Base-by-base conservation (phyloP, 2,329 filamentous ascomycete genomes). In the Phoma sp. region DNA sequence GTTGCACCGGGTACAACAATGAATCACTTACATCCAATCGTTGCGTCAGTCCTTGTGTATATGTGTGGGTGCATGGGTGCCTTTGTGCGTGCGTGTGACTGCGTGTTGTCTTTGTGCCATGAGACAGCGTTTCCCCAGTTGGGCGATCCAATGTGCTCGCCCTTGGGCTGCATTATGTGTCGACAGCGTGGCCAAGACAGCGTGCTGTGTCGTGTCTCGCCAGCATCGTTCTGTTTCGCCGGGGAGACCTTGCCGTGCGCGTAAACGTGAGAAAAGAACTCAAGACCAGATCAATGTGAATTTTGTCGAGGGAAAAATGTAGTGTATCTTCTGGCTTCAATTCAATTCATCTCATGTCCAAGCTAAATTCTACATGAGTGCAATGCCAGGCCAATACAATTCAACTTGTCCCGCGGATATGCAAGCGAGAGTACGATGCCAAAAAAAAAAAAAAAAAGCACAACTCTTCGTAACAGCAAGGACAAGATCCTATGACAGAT, bases 1-100 rank as follows among this genome's bases (percentile, higher is more conserved):
- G 47, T 55, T 45, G 55, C 61, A 51, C 61, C 45, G 57, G 37
- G 47, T 53, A 35, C 32, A 32, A 29, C 39, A 41, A 57, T 58
- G 41, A 61, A 64, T 43, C 53, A 50, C 35, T 44, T 51, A 51
- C 40, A 49, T 52, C 59, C 59, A 62, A 57, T 57, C 45, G 57
- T 17, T 21, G 22, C 37, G 35, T 29, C 31, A 19, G 19, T 21
- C 33, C 6, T n/a, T 21, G 7, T 46, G 41, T 29, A 10, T 29
- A 10, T 25, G 12, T 29, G 17, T 17, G 17, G 10, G 21, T 21
- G 27, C 33, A 37, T 29, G 33, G 17, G 24, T 24, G 31, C 7
- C 17, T 17, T 17, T 17, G 17, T 17, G 12, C 39, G 41, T 13
- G 29, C 4, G 29, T 40, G 44, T 32, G 15, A 10, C 32, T 41